These are phyloP conservation scores for Brassica cretica DNA, from an alignment of 345 rosid species.

Conservation along the genomic window DNA sequence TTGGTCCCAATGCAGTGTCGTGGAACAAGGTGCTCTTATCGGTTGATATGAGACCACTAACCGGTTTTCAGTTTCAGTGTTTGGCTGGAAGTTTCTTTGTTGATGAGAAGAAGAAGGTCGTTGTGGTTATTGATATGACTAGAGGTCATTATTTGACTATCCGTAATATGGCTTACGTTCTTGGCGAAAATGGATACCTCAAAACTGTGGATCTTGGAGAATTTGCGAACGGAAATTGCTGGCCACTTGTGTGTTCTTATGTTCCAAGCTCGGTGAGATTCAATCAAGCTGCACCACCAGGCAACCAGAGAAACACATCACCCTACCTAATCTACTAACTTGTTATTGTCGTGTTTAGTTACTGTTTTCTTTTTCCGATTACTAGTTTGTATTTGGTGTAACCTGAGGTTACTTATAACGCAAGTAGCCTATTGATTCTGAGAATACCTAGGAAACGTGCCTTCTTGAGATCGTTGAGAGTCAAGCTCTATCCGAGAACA, in stretches of 20 bases:
- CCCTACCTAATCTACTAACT: neutral
- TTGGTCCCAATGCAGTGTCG: slow-evolving; percentile 15
- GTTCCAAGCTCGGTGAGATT: neutral
- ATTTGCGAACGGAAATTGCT: neutral
- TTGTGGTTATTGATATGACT: slow-evolving; percentile 3
- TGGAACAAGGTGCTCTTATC: slow-evolving; percentile 3
- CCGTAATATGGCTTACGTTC: neutral
- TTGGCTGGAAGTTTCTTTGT: slow-evolving; percentile 1
- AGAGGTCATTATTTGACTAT: neutral
- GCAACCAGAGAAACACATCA: neutral
- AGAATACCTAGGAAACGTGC: too few relatives aligned
- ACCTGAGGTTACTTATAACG: too few relatives aligned
- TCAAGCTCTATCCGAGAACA: too few relatives aligned
- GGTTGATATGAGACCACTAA: neutral
- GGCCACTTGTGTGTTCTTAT: neutral
- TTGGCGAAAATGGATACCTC: slow-evolving; percentile 6
- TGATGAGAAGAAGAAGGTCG: neutral
- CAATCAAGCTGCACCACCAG: neutral
- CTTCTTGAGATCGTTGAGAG: too few relatives aligned
- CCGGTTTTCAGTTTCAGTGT: neutral
- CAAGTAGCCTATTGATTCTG: too few relatives aligned
- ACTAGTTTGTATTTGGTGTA: neutral
- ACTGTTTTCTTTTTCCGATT: neutral
- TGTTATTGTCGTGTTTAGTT: neutral
- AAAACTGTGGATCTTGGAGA: slow-evolving; percentile 1